Base-by-base conservation (phyloP, 768 basidiomycete species). In the Mycena haematopus region DNA sequence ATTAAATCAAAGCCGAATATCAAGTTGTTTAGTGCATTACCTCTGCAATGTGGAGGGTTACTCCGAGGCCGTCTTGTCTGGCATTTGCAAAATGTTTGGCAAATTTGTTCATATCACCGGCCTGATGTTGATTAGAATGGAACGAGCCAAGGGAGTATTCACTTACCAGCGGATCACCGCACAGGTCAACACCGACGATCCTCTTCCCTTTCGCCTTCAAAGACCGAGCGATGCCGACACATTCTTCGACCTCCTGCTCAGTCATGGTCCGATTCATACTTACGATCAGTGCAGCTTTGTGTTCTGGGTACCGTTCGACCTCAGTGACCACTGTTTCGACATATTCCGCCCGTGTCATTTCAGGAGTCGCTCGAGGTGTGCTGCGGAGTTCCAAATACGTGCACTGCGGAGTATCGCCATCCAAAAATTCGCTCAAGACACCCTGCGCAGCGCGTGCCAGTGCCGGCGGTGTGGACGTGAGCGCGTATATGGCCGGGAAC, bases 1-100 rank as follows among this genome's bases (percentile, higher is more conserved):
- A n/a, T 46, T 25, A 22, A 24, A 33, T 15, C 17, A 21, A 56
- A 31, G 47, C 21, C 8, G 21, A 27, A 52, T 14, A 31, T 22
- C 52, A 11, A 27, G 33, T 27, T 25, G 1, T n/a, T 24, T 10
- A 14, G 6, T 33, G 3, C 3, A 74, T n/a, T 62, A 89, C 91
- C 82, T 95, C 93, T 4, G 93, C 91, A 53, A 94, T 88, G 73
- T 95, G 93, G 40, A 94, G 72, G 0, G 93, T 95, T n/a, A 93
- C 68, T 1, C 86, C 82, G 3, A 95, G 73, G 0, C 91, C 91
- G 1, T 81, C 85, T 33, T 71, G 77, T 60, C 82, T 86, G 3
- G 84, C 90, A 47, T 77, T 74, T 11, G 71, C 73, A 68, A 93
- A 85, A 63, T 84, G 78, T 27, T 75, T 75, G 19, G 73, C 77